phyloP scores from a whole-genome alignment of 352 stramenopile species.

The Pilasporangium apinafurcum region DNA sequence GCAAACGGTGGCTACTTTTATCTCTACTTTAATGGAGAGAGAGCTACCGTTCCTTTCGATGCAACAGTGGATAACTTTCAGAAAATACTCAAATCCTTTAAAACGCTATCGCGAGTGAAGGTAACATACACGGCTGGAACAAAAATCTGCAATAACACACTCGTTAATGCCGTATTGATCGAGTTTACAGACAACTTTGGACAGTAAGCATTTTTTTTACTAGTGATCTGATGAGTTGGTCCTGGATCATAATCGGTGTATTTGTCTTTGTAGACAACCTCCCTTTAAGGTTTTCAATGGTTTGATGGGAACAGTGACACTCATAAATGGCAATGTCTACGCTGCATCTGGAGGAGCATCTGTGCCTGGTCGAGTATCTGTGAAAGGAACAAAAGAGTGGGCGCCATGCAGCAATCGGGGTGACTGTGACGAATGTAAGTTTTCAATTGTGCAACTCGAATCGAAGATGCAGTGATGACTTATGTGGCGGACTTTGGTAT shows the following conservation, averaged over 20 bases:
- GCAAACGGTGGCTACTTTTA: constrained; percentile 57
- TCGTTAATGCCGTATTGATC: constrained; percentile 44
- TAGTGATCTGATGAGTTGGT: not conserved
- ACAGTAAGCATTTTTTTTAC: constrained; percentile 23
- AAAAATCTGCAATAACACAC: constrained; percentile 31
- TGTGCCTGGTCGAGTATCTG: constrained; percentile 32
- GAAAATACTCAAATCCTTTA: constrained; percentile 32
- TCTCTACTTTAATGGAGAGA: constrained; percentile 58
- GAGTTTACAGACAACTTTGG: constrained; percentile 60
- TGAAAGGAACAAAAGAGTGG: constrained; percentile 87
- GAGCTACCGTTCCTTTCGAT: constrained; percentile 44
- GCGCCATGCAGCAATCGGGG: constrained; percentile 85
- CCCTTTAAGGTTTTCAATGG: constrained; percentile 47
- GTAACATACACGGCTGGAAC: constrained; percentile 35
- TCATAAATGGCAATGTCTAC: constrained; percentile 47
- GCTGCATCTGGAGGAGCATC: constrained; percentile 28
- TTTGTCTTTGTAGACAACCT: constrained; percentile 27
- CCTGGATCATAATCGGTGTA: constrained; percentile 8
- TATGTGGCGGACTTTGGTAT: constrained; percentile 4
- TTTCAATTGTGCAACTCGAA: constrained; percentile 10
- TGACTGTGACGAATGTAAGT: constrained; percentile 62
- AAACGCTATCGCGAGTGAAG: constrained; percentile 26
- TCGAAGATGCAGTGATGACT: constrained; percentile 5
- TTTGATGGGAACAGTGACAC: constrained; percentile 18
- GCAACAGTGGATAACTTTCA: constrained; percentile 40